These are phyloP conservation scores for Aspergillus asperescens DNA, from an alignment of 495 filamentous ascomycete species.

Conservation along the genomic window DNA sequence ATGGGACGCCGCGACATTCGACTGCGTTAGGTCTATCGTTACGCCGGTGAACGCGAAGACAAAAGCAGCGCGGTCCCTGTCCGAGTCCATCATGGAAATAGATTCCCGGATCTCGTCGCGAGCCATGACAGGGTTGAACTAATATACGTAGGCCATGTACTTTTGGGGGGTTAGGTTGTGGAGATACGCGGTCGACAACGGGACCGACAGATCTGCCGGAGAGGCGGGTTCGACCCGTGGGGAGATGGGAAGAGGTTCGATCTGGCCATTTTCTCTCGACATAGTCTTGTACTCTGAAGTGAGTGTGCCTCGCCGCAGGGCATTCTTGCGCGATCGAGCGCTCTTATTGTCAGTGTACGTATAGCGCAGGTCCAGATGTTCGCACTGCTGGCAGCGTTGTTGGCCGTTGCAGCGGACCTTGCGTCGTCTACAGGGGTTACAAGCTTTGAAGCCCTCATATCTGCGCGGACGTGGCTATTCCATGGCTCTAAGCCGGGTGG, in stretches of 20 bases:
- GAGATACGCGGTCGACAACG: constrained; percentile 10
- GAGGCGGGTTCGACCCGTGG: not conserved
- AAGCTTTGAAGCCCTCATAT: no score
- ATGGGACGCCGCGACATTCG: constrained; percentile 4
- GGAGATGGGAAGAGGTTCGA: no score
- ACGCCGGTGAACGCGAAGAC: constrained; percentile 27
- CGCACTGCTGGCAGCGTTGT: constrained; percentile 29
- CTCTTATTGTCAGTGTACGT: constrained; percentile 20
- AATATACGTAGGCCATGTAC: constrained; percentile 27
- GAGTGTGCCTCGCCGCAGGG: constrained; percentile 21
- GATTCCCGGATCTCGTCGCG: constrained; percentile 18
- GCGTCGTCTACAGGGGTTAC: not conserved
- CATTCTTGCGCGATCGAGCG: constrained; percentile 21
- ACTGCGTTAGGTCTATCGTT: constrained; percentile 24
- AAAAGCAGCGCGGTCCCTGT: constrained; percentile 21
- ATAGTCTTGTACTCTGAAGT: constrained; percentile 20
- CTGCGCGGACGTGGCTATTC: not conserved
- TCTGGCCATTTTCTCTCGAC: not conserved
- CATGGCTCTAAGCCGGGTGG: not conserved
- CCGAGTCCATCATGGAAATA: constrained; percentile 20
- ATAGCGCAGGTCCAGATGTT: constrained; percentile 25
- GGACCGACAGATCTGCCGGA: constrained; percentile 3
- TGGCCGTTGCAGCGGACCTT: not conserved
- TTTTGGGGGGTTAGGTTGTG: constrained; percentile 17
- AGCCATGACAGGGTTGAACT: constrained; percentile 27